Evolutionary conservation across 305 asterid species (phyloP).

Genomic region (Solanum hybrid): DNA sequence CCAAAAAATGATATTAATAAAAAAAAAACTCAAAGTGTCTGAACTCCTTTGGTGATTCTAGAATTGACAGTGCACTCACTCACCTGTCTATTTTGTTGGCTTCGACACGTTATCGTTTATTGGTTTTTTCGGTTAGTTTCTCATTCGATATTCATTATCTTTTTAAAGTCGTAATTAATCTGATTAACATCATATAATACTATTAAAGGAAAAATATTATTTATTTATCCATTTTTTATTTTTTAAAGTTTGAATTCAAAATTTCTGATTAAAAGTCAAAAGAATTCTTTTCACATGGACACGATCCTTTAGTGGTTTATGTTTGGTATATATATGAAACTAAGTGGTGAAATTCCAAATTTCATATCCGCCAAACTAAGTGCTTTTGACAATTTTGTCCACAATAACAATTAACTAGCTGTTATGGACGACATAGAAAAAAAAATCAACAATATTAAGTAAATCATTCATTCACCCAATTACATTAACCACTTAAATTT

Average conservation of each 20-base stretch:
- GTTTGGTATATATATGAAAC: background rate
- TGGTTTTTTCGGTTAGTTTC: background rate
- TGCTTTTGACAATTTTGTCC: background rate
- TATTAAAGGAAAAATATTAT: rapidly evolving
- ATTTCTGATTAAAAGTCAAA: rapidly evolving
- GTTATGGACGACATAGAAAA: background rate
- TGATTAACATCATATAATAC: rapidly evolving
- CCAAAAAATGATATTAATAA: background rate
- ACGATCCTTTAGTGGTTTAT: background rate
- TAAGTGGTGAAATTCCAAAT: background rate
- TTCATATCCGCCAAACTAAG: background rate
- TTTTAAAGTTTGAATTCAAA: rapidly evolving
- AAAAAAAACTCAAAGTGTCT: background rate
- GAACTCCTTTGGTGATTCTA: background rate
- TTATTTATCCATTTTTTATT: background rate
- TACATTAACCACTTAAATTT: background rate
- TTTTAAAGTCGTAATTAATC: background rate
- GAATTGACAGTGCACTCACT: background rate
- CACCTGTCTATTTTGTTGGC: background rate
- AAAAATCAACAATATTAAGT: background rate
- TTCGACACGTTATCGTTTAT: background rate
- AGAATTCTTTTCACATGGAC: background rate
- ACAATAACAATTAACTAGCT: background rate
- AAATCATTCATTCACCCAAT: background rate
- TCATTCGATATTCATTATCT: background rate